Percentiles rank a stretch among this genome's conserved stretches.
Evolutionary conservation across 805 yeast genomes (phyloP).

Genomic region (Starmerella khaoyaiensis): DNA sequence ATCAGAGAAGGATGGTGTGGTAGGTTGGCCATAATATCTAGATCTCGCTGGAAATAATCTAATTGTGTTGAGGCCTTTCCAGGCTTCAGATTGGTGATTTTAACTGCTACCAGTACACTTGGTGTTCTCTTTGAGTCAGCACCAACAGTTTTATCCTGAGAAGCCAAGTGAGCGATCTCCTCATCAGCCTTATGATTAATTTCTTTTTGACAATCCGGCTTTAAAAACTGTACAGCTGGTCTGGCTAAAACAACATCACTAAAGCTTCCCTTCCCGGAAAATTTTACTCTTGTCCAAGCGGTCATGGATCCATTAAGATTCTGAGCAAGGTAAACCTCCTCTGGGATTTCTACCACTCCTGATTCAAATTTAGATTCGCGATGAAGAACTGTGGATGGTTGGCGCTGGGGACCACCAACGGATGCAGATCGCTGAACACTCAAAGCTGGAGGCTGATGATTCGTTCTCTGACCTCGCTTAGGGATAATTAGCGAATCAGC

Average conservation of each 20-base stretch:
- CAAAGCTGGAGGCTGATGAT: not conserved
- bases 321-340: conserved; percentile 17
- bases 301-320: conserved; percentile 6
- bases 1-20: conserved; percentile 61
- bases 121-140: conserved; percentile 6
- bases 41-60: conserved; percentile 56
- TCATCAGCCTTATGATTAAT: conserved; percentile 2
- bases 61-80: conserved; percentile 40
- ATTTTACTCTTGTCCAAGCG: conserved; percentile 20
- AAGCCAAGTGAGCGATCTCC: conserved; percentile 2
- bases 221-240: conserved; percentile 25
- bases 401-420: conserved; percentile 19
- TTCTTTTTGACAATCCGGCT: conserved; percentile 21
- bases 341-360: conserved; percentile 12
- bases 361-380: conserved; percentile 13
- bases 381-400: conserved; percentile 19
- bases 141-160: not conserved
- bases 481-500: conserved; percentile 16
- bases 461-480: conserved; percentile 13
- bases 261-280: conserved; percentile 33
- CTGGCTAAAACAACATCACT: conserved; percentile 30
- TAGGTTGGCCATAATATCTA: conserved; percentile 39
- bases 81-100: conserved; percentile 40
- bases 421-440: conserved; percentile 16
- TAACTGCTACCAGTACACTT: conserved; percentile 50